These are phyloP conservation scores for Ustilaginoidea virens DNA, from an alignment of 2,329 filamentous ascomycete species.

Conservation along the genomic window DNA sequence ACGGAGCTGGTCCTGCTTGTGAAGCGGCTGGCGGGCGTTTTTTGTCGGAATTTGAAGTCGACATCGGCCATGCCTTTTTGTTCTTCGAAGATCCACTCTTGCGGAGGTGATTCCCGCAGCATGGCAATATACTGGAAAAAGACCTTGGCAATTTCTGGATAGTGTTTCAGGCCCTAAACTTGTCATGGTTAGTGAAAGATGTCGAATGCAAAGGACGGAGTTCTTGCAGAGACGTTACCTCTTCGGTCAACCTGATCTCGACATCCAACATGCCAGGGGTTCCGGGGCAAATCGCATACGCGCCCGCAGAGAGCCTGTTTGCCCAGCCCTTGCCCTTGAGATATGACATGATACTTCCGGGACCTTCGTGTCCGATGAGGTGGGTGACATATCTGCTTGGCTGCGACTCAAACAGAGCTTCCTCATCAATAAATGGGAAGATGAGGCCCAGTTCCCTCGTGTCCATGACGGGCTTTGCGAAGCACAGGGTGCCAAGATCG, in stretches of 20 bases:
- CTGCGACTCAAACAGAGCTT: constrained; percentile 61
- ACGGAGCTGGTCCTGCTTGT: constrained; percentile 70
- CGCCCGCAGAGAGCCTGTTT: constrained; percentile 65
- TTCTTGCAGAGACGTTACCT: too few relatives aligned
- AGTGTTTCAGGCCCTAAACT: constrained; percentile 51
- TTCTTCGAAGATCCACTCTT: constrained; percentile 90
- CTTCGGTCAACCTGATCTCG: constrained; percentile 66
- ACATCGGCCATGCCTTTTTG: constrained; percentile 82
- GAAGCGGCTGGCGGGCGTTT: constrained; percentile 77
- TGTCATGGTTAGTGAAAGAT: constrained; percentile 1
- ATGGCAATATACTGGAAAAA: constrained; percentile 88
- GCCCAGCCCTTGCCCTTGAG: constrained; percentile 86
- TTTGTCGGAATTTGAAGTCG: constrained; percentile 89
- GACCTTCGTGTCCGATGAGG: constrained; percentile 81
- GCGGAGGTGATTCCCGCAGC: constrained; percentile 62
- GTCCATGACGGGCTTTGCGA: constrained; percentile 87
- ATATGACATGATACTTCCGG: constrained; percentile 80
- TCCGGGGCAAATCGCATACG: constrained; percentile 62
- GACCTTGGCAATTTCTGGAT: constrained; percentile 66
- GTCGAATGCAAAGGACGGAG: too few relatives aligned
- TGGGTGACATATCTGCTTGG: constrained; percentile 79
- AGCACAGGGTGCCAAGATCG: constrained; percentile 52
- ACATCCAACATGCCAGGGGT: constrained; percentile 64
- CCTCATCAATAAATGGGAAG: constrained; percentile 78
- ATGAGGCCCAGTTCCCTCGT: constrained; percentile 62